These are phyloP conservation scores for Davidsoniella eucalypti DNA, from an alignment of 2,329 filamentous ascomycete species.

Conservation along the genomic window DNA sequence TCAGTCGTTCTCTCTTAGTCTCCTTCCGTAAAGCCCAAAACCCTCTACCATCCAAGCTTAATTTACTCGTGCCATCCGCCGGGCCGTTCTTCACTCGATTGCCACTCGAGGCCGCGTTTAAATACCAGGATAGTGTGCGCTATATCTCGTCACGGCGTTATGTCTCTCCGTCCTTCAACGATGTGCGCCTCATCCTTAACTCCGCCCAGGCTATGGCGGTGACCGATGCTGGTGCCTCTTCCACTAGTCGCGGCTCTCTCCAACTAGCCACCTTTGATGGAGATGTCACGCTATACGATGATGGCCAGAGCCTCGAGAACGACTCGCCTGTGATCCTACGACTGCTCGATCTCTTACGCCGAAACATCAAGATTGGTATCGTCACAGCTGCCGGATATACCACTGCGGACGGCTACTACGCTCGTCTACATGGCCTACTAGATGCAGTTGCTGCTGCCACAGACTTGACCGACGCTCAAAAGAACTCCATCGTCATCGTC, in stretches of 20 bases:
- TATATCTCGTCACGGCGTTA: slow-evolving; percentile 84
- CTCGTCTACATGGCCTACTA: slow-evolving; percentile 70
- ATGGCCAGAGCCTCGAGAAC: slow-evolving; percentile 63
- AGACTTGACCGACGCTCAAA: slow-evolving; percentile 45
- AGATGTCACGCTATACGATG: slow-evolving; percentile 89
- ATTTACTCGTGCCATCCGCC: slow-evolving; percentile 76
- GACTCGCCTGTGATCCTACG: slow-evolving; percentile 61
- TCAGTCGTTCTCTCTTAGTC: slow-evolving; percentile 30
- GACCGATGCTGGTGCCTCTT: slow-evolving; percentile 32
- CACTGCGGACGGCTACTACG: slow-evolving; percentile 71
- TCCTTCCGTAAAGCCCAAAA: slow-evolving; percentile 49
- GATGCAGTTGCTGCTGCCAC: slow-evolving; percentile 52
- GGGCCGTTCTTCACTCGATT: slow-evolving; percentile 89
- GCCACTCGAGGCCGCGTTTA: slow-evolving; percentile 76
- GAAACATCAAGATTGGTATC: slow-evolving; percentile 75
- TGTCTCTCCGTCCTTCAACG: slow-evolving; percentile 93
- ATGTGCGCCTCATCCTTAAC: slow-evolving; percentile 82
- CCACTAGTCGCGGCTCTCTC: slow-evolving; percentile 35
- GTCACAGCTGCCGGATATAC: slow-evolving; percentile 95
- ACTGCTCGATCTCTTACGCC: slow-evolving; percentile 53
- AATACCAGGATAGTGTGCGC: slow-evolving; percentile 70
- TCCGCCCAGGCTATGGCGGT: slow-evolving; percentile 88
- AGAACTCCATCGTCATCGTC: slow-evolving; percentile 74
- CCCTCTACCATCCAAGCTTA: slow-evolving; percentile 69
- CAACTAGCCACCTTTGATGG: slow-evolving; percentile 92